Evolutionary conservation across 495 filamentous ascomycete genomes (phyloP).

Genomic region (Annulohypoxylon bovei): DNA sequence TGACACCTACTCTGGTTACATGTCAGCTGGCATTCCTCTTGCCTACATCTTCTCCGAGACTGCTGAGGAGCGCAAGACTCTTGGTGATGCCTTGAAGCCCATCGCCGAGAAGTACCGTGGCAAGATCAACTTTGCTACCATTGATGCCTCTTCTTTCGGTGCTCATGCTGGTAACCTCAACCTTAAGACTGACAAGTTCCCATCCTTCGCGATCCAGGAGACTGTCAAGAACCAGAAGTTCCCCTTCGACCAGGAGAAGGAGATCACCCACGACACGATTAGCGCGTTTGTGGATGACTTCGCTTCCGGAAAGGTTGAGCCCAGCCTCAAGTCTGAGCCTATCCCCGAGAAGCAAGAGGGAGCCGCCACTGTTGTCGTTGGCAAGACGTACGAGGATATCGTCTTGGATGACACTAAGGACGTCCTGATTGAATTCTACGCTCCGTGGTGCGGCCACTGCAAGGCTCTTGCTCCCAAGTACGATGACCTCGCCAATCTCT

Average conservation of each 20-base stretch:
- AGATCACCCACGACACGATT: constrained; percentile 78
- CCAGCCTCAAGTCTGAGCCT: constrained; percentile 98
- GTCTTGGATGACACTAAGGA: constrained; percentile 96
- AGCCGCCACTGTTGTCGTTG: constrained; percentile 87
- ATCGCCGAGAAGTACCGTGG: constrained; percentile 80
- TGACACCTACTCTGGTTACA: constrained; percentile 97
- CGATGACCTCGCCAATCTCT: constrained; percentile 87
- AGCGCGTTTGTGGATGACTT: constrained; percentile 89
- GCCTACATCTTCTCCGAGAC: constrained; percentile 99
- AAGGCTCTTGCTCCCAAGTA: constrained; percentile 93
- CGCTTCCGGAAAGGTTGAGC: constrained; percentile 85
- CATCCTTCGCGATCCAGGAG: constrained; percentile 97
- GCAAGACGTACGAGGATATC: constrained; percentile 91
- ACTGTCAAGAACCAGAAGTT: constrained; percentile 96
- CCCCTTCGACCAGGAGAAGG: constrained; percentile 87
- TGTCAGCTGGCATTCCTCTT: constrained; percentile 91
- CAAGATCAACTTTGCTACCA: constrained; percentile 94
- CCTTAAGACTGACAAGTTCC: constrained; percentile 93
- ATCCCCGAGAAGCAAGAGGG: constrained; percentile 96
- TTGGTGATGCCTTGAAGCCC: constrained; percentile 71
- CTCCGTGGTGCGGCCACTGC: constrained; percentile 99
- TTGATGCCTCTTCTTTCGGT: constrained; percentile 94
- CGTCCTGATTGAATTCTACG: constrained; percentile 98
- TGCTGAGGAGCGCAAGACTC: constrained; percentile 82
- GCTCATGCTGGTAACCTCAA: constrained; percentile 97